These are phyloP conservation scores for Neurospora sp. DNA, from an alignment of 495 filamentous ascomycete species.

Conservation along the genomic window DNA sequence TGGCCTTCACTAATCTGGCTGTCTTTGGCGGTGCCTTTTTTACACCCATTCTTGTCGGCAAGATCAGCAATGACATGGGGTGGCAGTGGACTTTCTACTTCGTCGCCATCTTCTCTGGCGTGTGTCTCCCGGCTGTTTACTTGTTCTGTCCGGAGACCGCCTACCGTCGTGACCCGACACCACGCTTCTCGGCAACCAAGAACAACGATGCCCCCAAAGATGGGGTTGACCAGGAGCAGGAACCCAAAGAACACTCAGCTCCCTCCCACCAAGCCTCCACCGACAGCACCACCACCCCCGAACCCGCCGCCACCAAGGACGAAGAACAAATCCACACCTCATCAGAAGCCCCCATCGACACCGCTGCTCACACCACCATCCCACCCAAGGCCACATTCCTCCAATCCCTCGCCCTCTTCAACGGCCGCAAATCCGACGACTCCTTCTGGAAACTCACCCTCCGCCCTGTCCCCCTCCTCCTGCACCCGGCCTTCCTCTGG, in stretches of 20 bases:
- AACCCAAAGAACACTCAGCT: not conserved
- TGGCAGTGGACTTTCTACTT: conserved; percentile 78
- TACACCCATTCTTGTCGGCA: conserved; percentile 80
- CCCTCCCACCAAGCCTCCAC: too few species aligned
- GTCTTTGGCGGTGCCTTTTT: conserved; percentile 89
- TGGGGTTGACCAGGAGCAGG: not conserved
- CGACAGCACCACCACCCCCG: too few species aligned
- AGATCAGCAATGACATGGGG: conserved; percentile 62
- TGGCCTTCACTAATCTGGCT: conserved; percentile 83
- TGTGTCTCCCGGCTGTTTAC: conserved; percentile 53
- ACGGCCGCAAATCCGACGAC: conserved; percentile 61
- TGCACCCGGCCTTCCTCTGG: conserved; percentile 84
- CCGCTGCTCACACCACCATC: not conserved
- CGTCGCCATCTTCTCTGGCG: conserved; percentile 58
- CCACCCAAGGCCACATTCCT: conserved; percentile 40
- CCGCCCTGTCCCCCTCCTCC: conserved; percentile 51
- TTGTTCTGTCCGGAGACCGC: conserved; percentile 84
- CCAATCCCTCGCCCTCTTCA: conserved; percentile 59
- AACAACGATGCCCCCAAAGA: not conserved
- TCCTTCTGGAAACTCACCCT: conserved; percentile 54
- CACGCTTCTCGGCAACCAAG: not conserved
- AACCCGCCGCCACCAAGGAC: not conserved
- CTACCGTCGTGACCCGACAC: conserved; percentile 46
- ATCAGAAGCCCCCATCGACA: not conserved
- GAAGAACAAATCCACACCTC: not conserved